These are phyloP conservation scores for Hyphopichia homilentoma DNA, from an alignment of 805 yeast species.

Conservation along the genomic window DNA sequence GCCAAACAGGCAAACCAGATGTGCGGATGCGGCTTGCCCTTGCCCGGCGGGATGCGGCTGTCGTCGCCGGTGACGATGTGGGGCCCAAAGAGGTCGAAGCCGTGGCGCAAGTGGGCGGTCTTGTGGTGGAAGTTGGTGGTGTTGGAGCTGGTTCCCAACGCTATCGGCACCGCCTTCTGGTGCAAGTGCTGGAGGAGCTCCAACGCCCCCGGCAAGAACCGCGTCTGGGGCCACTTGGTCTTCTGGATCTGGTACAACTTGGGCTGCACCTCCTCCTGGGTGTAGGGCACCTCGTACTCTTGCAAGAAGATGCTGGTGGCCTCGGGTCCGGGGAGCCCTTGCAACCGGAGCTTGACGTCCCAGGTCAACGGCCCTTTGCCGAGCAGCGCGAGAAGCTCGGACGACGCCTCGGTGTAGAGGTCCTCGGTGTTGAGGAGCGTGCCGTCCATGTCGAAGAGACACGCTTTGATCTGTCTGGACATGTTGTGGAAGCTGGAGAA, in stretches of 20 bases:
- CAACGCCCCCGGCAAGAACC: constrained; percentile 80
- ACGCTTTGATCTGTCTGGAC: constrained; percentile 50
- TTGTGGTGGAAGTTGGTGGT: constrained; percentile 59
- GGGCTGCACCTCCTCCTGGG: constrained; percentile 60
- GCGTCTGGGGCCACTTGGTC: constrained; percentile 57
- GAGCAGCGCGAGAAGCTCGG: constrained; percentile 59
- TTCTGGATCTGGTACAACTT: constrained; percentile 53
- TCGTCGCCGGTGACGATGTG: constrained; percentile 89
- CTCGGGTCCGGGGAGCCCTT: constrained; percentile 86
- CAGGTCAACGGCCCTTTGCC: constrained; percentile 83
- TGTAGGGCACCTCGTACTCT: constrained; percentile 59
- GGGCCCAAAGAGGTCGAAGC: constrained; percentile 57
- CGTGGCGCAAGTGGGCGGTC: constrained; percentile 63
- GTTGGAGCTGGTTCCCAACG: constrained; percentile 85
- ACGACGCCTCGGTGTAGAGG: constrained; percentile 75
- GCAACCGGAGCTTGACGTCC: constrained; percentile 83
- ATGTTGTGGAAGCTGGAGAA: constrained; percentile 1
- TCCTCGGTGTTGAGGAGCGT: constrained; percentile 89
- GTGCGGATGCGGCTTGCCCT: constrained; percentile 93
- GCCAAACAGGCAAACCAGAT: constrained; percentile 83
- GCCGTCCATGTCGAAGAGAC: constrained; percentile 94
- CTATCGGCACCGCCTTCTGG: constrained; percentile 64
- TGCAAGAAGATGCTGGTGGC: constrained; percentile 65
- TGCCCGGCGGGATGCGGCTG: constrained; percentile 71
- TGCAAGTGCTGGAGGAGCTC: constrained; percentile 59